Evolutionary conservation across 371 early-diverging fungal species (phyloP), one percentile per base, ranked within the genome.

Genomic region (Zychaea mexicana): DNA sequence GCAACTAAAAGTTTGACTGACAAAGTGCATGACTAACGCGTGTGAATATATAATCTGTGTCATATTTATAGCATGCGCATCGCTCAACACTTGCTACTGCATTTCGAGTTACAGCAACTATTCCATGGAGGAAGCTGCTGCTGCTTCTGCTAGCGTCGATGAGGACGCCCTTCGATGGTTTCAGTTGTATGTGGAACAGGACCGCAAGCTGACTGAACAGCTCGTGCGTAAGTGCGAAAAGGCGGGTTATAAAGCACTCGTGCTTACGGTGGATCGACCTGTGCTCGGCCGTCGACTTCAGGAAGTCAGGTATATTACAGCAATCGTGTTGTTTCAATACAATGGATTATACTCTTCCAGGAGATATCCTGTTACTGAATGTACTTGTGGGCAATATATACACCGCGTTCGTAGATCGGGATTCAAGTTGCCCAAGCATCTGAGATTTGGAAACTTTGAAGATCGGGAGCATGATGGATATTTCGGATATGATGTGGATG

Each of bases 231-330:
- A 82, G 2, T 90, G 90, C 13, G 90, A 92, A 61, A 62, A 32
- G 27, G 70, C 81, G 0, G 93, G 93, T 2, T 85, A 73, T 72
- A 84, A 82, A 60, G 92, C 85, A 2, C 65, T 93, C 6, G 87
- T 90, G 28, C 74, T 92, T 0, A 93, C 93, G 0, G 91, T 91
- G 0, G 93, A 93, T 66, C 84, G 90, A 9, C 92, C 93, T 0
- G 58, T 78, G 30, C 78, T 91, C 8, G 93, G 92, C 0, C 71
- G 85, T 4, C 83, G 93, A 4, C 81, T 90, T 28, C 56, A 28
- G 2, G 19, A 21, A 13, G 56, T 33, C 19, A 21, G 56, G 49
- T 49, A 49, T 27, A 79, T 83, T n/a, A n/a, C n/a, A n/a, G n/a
- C n/a, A n/a, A n/a, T n/a, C n/a, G n/a, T n/a, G n/a, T n/a, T n/a